Evolutionary conservation across 192 early-diverging fungal genomes (phyloP), one percentile per base, ranked within the genome.

Genomic region (Entophlyctis luteolus): DNA sequence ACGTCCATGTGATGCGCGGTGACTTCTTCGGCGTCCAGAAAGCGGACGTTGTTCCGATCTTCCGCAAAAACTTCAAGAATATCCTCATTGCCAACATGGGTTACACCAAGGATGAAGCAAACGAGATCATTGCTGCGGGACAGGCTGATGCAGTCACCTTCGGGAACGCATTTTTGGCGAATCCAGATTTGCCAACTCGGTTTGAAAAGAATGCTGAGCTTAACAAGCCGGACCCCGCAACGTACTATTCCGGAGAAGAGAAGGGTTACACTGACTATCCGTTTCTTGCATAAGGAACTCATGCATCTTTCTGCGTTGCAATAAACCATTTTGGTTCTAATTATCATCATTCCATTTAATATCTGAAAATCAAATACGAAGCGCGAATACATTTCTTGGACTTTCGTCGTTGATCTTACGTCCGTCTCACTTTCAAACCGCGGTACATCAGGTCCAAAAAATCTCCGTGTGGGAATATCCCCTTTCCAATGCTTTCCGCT

Each of bases 141-240:
- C 67, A 72, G n/a, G 73, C 56, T 0, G 77, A 82, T 59, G 55
- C 79, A 58, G 62, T 82, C 38, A 77, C 72, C 1, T 65, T 72
- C 37, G 81, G 73, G 2, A 47, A 74, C 4, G 42, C 72, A 12
- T 82, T 79, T 67, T 75, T 82, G 59, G 68, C 77, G 20, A 82
- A 77, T 70, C 81, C 81, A 28, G 81, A 82, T 53, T 67, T 79
- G 31, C 72, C 75, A 14, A 54, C 68, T 12, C 57, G 81, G 20
- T 33, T 77, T 22, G 28, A 59, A 1, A 54, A 60, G 39, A 75
- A 73, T 14, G 42, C 48, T 18, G 48, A 36, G 46, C 46, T 81
- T 60, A 72, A 65, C 23, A 36, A 62, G 25, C 70, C 72, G 1
- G 55, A 75, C 16, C 38, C 14, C 29, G n/a, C 10, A 20, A 74